Evolutionary conservation across 1,139 yeast species (phyloP).

Genomic region (Sugiyamaella castrensis): DNA sequence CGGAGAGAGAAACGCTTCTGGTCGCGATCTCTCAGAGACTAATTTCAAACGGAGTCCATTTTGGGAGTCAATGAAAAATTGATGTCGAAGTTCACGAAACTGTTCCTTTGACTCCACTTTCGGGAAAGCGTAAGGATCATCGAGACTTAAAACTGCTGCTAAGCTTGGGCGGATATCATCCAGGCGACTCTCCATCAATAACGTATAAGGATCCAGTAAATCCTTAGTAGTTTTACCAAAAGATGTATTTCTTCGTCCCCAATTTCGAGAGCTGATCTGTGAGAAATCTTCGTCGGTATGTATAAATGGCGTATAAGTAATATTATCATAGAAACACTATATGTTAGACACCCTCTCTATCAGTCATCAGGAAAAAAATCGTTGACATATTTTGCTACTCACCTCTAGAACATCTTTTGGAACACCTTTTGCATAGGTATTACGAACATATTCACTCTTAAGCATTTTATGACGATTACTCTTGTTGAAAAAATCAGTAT

Average conservation of each 20-base stretch:
- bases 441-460: slow-evolving; percentile 55
- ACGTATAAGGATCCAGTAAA: slow-evolving; percentile 40
- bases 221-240: slow-evolving; percentile 35
- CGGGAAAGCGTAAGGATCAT: slow-evolving; percentile 34
- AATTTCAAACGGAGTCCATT: slow-evolving; percentile 39
- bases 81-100: slow-evolving; percentile 31
- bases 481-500: slow-evolving; percentile 65
- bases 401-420: slow-evolving; percentile 41
- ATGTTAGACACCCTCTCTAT: slow-evolving; percentile 30
- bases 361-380: slow-evolving; percentile 31
- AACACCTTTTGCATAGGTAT: slow-evolving; percentile 43
- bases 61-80: slow-evolving; percentile 23
- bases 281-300: slow-evolving; percentile 38
- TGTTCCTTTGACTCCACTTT: slow-evolving; percentile 29
- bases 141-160: slow-evolving; percentile 27
- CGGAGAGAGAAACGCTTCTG: slow-evolving; percentile 36
- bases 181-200: slow-evolving; percentile 39
- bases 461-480: slow-evolving; percentile 64
- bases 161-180: slow-evolving; percentile 38
- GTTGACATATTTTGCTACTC: slow-evolving; percentile 21
- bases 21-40: slow-evolving; percentile 38
- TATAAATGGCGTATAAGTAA: slow-evolving; percentile 54
- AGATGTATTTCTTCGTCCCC: slow-evolving; percentile 26
- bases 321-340: slow-evolving; percentile 59
- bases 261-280: slow-evolving; percentile 14